phyloP scores from a whole-genome alignment of 2,329 filamentous ascomycete species.

The Penicillium expansum region DNA sequence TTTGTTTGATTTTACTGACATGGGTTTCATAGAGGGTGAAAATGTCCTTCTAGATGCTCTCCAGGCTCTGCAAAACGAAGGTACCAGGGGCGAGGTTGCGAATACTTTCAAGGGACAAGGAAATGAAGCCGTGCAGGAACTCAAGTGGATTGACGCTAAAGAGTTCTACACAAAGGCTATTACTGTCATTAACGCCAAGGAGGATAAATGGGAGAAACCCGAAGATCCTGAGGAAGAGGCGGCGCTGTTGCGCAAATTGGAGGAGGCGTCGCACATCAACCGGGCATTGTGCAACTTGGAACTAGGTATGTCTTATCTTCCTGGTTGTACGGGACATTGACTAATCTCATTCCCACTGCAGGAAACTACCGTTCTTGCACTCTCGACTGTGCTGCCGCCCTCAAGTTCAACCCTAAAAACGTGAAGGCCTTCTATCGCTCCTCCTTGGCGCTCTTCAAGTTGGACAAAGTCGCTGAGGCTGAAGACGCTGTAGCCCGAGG shows the following conservation, averaged over 20 bases:
- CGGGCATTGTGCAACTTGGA: slow-evolving; percentile 86
- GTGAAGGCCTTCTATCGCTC: slow-evolving; percentile 91
- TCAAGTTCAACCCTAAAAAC: slow-evolving; percentile 75
- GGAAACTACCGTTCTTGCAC: slow-evolving; percentile 85
- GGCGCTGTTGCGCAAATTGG: slow-evolving; percentile 59
- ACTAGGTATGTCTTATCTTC: slow-evolving; percentile 54
- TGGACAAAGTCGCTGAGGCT: slow-evolving; percentile 77
- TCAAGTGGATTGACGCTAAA: slow-evolving; percentile 75
- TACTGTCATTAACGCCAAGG: slow-evolving; percentile 64
- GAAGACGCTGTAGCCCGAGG: slow-evolving; percentile 74
- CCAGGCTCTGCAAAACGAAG: slow-evolving; percentile 88
- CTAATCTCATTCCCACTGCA: slow-evolving; percentile 29
- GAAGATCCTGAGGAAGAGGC: slow-evolving; percentile 58
- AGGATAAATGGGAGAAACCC: slow-evolving; percentile 53
- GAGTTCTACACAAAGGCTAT: slow-evolving; percentile 93
- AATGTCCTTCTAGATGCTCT: slow-evolving; percentile 84
- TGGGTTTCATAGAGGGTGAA: slow-evolving; percentile 54
- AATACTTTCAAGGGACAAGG: slow-evolving; percentile 85
- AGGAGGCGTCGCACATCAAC: slow-evolving; percentile 80
- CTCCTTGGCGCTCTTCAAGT: slow-evolving; percentile 70
- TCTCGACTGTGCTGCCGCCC: slow-evolving; percentile 74
- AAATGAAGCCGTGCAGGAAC: slow-evolving; percentile 77
- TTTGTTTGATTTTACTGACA: slow-evolving; percentile 1
- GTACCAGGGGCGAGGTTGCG: slow-evolving; percentile 78
- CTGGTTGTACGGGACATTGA: not conserved